A percentile compares a stretch with the other conserved stretches of the same genome.
phyloP scores from a whole-genome alignment of 108 stramenopile species.

The Cyclotella baltica region DNA sequence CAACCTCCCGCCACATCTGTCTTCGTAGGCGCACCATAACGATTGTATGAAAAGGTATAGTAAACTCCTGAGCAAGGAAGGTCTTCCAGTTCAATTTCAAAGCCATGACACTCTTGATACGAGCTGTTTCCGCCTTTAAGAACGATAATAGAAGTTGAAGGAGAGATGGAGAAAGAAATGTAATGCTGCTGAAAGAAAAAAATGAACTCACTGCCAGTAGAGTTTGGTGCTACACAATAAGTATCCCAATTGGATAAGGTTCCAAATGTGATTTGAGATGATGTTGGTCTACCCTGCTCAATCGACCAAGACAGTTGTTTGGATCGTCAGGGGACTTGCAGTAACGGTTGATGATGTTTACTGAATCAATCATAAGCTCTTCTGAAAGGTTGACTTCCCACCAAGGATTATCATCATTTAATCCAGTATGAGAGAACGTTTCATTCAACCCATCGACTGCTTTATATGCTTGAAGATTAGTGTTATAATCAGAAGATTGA shows the following conservation, averaged over 20 bases:
- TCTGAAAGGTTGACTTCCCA: background rate
- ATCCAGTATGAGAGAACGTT: background rate
- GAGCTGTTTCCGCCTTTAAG: background rate
- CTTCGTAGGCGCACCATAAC: conserved; percentile 6
- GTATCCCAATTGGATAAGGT: conserved; percentile 5
- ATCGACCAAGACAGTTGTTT: background rate
- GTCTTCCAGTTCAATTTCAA: conserved; percentile 14
- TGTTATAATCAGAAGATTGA: background rate
- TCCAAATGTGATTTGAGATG: background rate
- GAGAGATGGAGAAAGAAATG: background rate
- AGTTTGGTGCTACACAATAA: background rate
- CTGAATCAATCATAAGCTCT: background rate
- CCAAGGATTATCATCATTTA: background rate
- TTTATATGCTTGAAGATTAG: background rate
- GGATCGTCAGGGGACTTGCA: background rate
- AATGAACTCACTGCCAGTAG: background rate
- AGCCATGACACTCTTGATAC: background rate
- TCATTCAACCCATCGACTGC: background rate
- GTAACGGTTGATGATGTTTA: background rate
- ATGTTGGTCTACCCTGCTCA: background rate
- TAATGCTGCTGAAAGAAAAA: background rate
- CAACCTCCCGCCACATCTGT: conserved; percentile 7
- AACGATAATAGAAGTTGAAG: background rate
- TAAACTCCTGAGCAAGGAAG: conserved; percentile 1
- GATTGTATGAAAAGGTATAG: conserved; percentile 11